phyloP scores from a whole-genome alignment of 2,329 filamentous ascomycete genomes.

The Colletotrichum agaves region DNA sequence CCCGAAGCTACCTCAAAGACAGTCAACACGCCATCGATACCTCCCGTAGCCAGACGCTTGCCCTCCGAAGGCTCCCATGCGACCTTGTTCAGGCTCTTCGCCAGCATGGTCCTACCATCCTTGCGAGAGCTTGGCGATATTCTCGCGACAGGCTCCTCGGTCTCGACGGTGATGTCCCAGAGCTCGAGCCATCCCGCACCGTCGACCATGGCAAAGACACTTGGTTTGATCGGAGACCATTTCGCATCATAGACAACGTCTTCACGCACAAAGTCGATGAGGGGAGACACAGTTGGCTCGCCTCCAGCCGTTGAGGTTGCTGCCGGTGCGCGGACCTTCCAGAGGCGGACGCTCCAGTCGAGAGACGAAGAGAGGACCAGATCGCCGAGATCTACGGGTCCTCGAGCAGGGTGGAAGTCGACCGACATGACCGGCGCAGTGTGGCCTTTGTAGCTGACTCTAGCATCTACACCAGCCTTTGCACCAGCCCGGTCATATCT shows the following conservation, averaged over 20 bases:
- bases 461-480: constrained; percentile 92
- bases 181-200: constrained; percentile 92
- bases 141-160: constrained; percentile 88
- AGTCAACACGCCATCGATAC: constrained; percentile 89
- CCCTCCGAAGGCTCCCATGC: constrained; percentile 95
- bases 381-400: constrained; percentile 93
- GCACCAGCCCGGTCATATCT: constrained; percentile 96
- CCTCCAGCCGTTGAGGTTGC: constrained; percentile 71
- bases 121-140: constrained; percentile 76
- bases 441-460: constrained; percentile 89
- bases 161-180: constrained; percentile 94
- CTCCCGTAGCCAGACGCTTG: constrained; percentile 86
- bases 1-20: constrained; percentile 91
- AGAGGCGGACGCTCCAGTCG: constrained; percentile 97
- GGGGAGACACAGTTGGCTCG: constrained; percentile 71
- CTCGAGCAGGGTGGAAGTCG: constrained; percentile 92
- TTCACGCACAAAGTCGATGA: constrained; percentile 92
- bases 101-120: constrained; percentile 75
- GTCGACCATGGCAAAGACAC: constrained; percentile 94
- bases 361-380: constrained; percentile 91
- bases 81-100: constrained; percentile 91
- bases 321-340: constrained; percentile 88
- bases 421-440: constrained; percentile 95
- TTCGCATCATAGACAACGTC: constrained; percentile 96
- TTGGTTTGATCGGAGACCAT: constrained; percentile 94